Evolutionary conservation across 1,284 basidiomycete species (phyloP).

Genomic region (Cryptococcus wingfieldii): DNA sequence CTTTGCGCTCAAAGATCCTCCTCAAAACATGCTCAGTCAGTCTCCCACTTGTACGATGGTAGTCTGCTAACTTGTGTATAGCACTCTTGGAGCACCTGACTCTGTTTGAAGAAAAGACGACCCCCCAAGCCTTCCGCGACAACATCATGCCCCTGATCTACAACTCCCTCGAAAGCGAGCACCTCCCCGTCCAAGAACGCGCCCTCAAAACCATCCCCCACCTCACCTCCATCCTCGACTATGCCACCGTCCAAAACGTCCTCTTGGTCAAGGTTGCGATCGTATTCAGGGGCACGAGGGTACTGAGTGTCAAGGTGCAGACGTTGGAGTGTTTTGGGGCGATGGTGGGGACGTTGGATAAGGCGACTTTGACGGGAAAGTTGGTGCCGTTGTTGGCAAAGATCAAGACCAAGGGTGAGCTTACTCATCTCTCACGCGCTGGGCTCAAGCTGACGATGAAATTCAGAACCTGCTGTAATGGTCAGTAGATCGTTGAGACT

Average conservation of each 20-base stretch:
- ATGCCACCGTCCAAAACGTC: slow-evolving; percentile 80
- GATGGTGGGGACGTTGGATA: slow-evolving; percentile 92
- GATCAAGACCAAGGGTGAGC: slow-evolving; percentile 75
- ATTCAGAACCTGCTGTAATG: slow-evolving; percentile 76
- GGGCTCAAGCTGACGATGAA: slow-evolving; percentile 4
- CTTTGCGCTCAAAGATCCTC: slow-evolving; percentile 88
- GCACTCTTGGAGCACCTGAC: slow-evolving; percentile 80
- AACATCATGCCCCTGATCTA: slow-evolving; percentile 94
- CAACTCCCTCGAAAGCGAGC: slow-evolving; percentile 89
- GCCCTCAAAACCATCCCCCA: slow-evolving; percentile 80
- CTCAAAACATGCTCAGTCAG: slow-evolving; percentile 83
- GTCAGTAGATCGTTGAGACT: slow-evolving; percentile 45
- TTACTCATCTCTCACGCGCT: neutral
- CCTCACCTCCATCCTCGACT: slow-evolving; percentile 89
- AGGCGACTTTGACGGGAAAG: slow-evolving; percentile 86
- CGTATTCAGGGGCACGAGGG: slow-evolving; percentile 82
- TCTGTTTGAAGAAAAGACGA: slow-evolving; percentile 84
- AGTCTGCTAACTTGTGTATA: slow-evolving; percentile 8
- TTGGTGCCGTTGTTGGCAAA: slow-evolving; percentile 88
- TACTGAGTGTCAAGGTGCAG: slow-evolving; percentile 80
- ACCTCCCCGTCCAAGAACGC: slow-evolving; percentile 82
- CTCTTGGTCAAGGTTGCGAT: slow-evolving; percentile 81
- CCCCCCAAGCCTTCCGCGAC: slow-evolving; percentile 55
- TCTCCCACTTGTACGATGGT: neutral
- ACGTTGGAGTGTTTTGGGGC: slow-evolving; percentile 82